Percentiles rank a stretch among this genome's conserved stretches.
Evolutionary conservation across 2,329 filamentous ascomycete species (phyloP).

Genomic region (Fusarium succisae): DNA sequence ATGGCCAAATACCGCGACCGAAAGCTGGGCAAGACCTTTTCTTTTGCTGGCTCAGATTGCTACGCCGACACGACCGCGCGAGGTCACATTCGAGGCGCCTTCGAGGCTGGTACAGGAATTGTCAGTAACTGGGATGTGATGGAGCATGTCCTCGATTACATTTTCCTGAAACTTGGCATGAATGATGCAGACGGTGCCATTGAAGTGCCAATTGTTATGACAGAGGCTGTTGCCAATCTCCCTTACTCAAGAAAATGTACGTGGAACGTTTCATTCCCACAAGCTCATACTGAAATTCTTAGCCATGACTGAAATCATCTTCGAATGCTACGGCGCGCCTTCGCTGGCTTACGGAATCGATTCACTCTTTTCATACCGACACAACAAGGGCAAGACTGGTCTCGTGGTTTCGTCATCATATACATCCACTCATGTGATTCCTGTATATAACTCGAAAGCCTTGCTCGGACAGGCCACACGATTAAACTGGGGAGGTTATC

Average conservation of each 20-base stretch:
- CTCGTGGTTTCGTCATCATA: conserved; percentile 92
- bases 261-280: conserved; percentile 40
- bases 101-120: conserved; percentile 89
- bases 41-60: conserved; percentile 91
- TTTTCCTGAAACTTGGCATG: conserved; percentile 92
- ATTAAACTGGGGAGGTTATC: conserved; percentile 93
- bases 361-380: conserved; percentile 92
- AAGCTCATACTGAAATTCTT: conserved; percentile 30
- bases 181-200: conserved; percentile 78
- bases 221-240: conserved; percentile 91
- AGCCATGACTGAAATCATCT: conserved; percentile 98
- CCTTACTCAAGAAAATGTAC: conserved; percentile 87
- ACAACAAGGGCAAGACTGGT: conserved; percentile 89
- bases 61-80: conserved; percentile 94
- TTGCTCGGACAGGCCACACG: conserved; percentile 86
- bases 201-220: conserved; percentile 91
- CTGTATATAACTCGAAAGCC: conserved; percentile 86
- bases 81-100: conserved; percentile 89
- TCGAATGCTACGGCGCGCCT: conserved; percentile 93
- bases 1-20: conserved; percentile 96
- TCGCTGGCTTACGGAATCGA: conserved; percentile 95
- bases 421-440: conserved; percentile 94
- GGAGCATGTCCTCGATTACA: conserved; percentile 93
- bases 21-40: conserved; percentile 90
- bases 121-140: conserved; percentile 98